These are phyloP conservation scores for Cystofilobasidium macerans DNA, from an alignment of 768 basidiomycete genomes.

Conservation along the genomic window DNA sequence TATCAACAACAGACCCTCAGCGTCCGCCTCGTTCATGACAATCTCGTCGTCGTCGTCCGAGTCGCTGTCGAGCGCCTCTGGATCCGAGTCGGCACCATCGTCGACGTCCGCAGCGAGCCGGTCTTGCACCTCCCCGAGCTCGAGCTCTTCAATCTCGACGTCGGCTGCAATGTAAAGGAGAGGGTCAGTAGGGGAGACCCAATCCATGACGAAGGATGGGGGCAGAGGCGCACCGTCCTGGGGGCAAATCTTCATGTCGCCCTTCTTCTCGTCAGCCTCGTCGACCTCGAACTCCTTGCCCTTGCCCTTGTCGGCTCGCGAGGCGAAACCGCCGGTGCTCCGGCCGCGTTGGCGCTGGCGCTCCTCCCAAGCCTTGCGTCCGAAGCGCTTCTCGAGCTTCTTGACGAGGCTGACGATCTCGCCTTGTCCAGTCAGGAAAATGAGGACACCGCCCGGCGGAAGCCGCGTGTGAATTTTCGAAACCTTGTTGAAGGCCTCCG, in stretches of 20 bases:
- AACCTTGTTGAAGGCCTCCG: slow-evolving; percentile 79
- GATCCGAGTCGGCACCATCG: slow-evolving; percentile 46
- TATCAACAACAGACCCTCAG: slow-evolving; percentile 42
- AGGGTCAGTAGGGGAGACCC: not conserved
- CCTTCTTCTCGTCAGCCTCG: slow-evolving; percentile 14
- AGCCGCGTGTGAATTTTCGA: slow-evolving; percentile 82
- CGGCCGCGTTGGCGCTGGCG: slow-evolving; percentile 39
- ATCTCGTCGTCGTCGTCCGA: slow-evolving; percentile 53
- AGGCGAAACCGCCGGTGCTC: not conserved
- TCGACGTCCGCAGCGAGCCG: slow-evolving; percentile 51
- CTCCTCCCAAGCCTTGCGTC: slow-evolving; percentile 52
- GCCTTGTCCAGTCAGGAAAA: slow-evolving; percentile 91
- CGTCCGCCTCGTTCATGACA: slow-evolving; percentile 54
- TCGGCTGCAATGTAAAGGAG: slow-evolving; percentile 29
- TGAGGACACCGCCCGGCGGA: slow-evolving; percentile 82
- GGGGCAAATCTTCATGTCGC: slow-evolving; percentile 23
- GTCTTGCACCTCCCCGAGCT: slow-evolving; percentile 47
- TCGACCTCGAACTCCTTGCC: slow-evolving; percentile 13
- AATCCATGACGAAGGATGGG: not conserved
- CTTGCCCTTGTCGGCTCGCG: slow-evolving; percentile 8
- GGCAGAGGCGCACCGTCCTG: slow-evolving; percentile 18
- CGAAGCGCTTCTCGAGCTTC: slow-evolving; percentile 66
- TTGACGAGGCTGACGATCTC: slow-evolving; percentile 80
- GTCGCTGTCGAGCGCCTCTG: slow-evolving; percentile 53
- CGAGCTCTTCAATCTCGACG: slow-evolving; percentile 40